Evolutionary conservation across 2,329 filamentous ascomycete genomes (phyloP), one percentile per base, ranked within the genome.

Genomic region (Scedosporium aurantiacum): DNA sequence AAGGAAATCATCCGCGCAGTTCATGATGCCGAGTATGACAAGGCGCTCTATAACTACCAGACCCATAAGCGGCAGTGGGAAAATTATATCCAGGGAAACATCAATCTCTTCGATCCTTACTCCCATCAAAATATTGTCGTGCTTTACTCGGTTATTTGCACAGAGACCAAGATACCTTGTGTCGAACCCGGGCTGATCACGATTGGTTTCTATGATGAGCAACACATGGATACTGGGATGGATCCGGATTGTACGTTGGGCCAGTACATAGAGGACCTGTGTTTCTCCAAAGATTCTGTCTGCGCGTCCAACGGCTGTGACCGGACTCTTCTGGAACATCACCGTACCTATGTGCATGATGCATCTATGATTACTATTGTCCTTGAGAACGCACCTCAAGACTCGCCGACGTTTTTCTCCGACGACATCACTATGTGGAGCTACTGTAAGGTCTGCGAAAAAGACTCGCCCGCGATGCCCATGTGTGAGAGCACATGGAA

Each of bases 401-500:
- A 75, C 3, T 68, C 73, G 3, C 68, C 71, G 2, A 67, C 72
- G 32, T 86, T 73, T 83, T 71, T 70, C 60, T 73, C 73, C 50
- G 75, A 77, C 52, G 89, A 87, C 2, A 96, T 99, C 61, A 83
- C 92, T 62, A 97, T 99, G 91, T 99, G 95, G 95, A 97, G 91
- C 66, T 91, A 88, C 67, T 99, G 94, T 77, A 94, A 96, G 68
- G 81, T 90, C 32, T 99, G 95, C 72, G 87, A 90, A 60, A 90
- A 90, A 66, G 92, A 97, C 70, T 96, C 93, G 0, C 89, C 91
- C 45, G 86, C 92, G 57, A 89, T 90, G 66, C 86, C 88, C 37
- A 97, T 99, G 91, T 97, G 93, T 0, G 86, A 91, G 62, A 91
- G 86, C 68, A 95, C 92, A 0, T 99, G 91, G 89, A 97, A 95